Evolutionary conservation across 805 yeast genomes (phyloP).

Genomic region (Metschnikowia colocasiae): DNA sequence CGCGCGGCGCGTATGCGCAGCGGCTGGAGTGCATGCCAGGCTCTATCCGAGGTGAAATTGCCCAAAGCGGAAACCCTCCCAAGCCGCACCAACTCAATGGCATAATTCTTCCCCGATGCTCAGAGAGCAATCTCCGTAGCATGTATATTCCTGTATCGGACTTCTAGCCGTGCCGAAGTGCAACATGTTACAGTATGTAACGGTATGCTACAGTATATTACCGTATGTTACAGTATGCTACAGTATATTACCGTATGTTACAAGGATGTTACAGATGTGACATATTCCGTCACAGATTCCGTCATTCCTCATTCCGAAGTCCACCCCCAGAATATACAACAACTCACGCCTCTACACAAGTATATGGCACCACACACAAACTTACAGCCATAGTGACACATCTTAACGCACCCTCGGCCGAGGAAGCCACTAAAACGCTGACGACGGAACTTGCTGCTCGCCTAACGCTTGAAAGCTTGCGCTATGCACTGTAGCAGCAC

Average conservation of each 20-base stretch:
- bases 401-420: no score
- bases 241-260: background rate
- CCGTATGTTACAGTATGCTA: background rate
- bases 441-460: background rate
- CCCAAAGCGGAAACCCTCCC: background rate
- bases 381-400: no score
- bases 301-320: no score
- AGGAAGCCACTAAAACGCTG: background rate
- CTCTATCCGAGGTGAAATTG: background rate
- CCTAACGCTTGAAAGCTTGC: background rate
- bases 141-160: background rate
- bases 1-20: background rate
- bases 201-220: no score
- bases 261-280: no score
- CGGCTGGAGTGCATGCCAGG: background rate
- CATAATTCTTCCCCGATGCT: background rate
- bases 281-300: no score
- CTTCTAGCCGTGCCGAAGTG: background rate
- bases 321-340: no score
- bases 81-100: background rate
- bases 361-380: no score
- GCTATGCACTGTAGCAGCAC: background rate
- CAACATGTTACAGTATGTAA: background rate
- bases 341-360: no score
- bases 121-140: background rate